Evolutionary conservation across 129 eudicot genomes (phyloP), one percentile per base, ranked within the genome.

Genomic region (Pittosporum tobira): DNA sequence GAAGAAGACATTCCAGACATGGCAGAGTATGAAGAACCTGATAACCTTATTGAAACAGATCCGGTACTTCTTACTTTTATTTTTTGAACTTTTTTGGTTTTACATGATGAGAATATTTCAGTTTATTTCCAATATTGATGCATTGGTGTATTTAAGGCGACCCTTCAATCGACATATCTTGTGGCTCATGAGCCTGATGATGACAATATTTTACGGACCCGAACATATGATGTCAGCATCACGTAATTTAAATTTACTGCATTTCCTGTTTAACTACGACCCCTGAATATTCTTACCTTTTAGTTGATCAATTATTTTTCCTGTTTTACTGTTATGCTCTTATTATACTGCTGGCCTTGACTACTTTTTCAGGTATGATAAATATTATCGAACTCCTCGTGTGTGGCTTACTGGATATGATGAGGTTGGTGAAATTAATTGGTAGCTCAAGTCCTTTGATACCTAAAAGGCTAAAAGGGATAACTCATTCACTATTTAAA

Each of bases 381-480:
- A 91, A 73, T 91, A 91, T 68, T 91, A 91, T 74, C 98, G 86
- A 74, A 91, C 98, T 68, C 96, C 98, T 69, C 96, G 98, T 57
- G 84, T 90, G 22, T 91, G 98, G 98, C 96, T 91, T 64, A 91
- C 98, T 72, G 96, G 98, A 49, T 91, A 91, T 78, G 98, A 91
- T 65, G 98, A 91, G 98, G 98, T 91, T 61, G 68, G 88, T 64
- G 21, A 42, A 62, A 37, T 21, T 26, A 55, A 64, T 43, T 75
- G 14, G 29, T 61, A 23, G 19, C 67, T 38, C 43, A 43, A 46
- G 61, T 24, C 24, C 34, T 49, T 63, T 65, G 25, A 44, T 63
- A 57, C 7, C 7, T 8, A 34, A 34, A 0, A 5, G 40, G 13
- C 7, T 8, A 34, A 34, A 0, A 5, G 40, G 13, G 40, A 6